Evolutionary conservation across 768 basidiomycete species (phyloP).

Genomic region (Suillus paluster): DNA sequence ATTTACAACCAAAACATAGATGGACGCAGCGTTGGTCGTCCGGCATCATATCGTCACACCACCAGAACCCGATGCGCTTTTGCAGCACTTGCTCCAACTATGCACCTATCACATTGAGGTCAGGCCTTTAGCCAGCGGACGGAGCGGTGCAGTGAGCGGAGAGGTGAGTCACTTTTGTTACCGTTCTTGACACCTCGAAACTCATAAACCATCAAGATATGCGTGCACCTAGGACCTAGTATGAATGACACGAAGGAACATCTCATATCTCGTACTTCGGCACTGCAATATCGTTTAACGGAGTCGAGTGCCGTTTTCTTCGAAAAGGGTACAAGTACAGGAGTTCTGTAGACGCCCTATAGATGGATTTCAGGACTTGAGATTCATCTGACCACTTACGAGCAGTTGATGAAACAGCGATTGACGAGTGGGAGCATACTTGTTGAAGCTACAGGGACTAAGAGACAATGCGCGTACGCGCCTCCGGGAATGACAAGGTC

Average conservation of each 20-base stretch:
- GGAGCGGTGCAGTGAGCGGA: conserved; percentile 79
- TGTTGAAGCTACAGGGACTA: background rate
- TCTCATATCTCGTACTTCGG: conserved; percentile 53
- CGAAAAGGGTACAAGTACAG: conserved; percentile 69
- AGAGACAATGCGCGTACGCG: background rate
- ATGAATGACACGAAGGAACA: conserved; percentile 37
- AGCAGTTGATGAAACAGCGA: background rate
- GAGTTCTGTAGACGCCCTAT: conserved; percentile 51
- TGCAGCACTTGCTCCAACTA: conserved; percentile 61
- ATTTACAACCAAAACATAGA: conserved; percentile 38
- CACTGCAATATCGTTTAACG: conserved; percentile 73
- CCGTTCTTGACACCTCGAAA: conserved; percentile 1
- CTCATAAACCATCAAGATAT: conserved; percentile 47
- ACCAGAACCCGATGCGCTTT: conserved; percentile 61
- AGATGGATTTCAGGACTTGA: background rate
- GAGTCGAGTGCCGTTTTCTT: conserved; percentile 72
- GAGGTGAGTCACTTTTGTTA: conserved; percentile 51
- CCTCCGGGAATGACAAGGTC: background rate
- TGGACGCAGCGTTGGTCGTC: conserved; percentile 57
- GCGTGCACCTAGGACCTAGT: conserved; percentile 61
- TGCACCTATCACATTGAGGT: conserved; percentile 76
- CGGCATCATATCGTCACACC: conserved; percentile 65
- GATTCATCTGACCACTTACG: background rate
- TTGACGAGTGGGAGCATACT: background rate
- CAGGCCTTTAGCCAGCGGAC: conserved; percentile 69